phyloP scores from a whole-genome alignment of 768 basidiomycete genomes.

The Pleurotus platypus region DNA sequence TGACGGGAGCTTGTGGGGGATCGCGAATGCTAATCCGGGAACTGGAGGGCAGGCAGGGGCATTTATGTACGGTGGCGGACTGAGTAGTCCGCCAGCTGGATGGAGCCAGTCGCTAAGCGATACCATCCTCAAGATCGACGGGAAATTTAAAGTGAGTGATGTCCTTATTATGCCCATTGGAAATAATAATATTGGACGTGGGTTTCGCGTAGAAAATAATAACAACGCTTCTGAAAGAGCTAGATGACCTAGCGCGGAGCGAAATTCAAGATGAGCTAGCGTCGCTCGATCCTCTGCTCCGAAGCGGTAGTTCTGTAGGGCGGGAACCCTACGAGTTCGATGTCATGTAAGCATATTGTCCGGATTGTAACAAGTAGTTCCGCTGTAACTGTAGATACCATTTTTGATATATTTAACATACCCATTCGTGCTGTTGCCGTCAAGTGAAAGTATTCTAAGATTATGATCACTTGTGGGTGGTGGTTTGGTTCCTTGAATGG shows the following conservation, averaged over 20 bases:
- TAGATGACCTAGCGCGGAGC: conserved; percentile 77
- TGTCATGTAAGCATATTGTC: conserved; percentile 15
- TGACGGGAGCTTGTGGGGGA: conserved; percentile 65
- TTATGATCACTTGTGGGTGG: no score
- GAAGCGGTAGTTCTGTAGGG: conserved; percentile 40
- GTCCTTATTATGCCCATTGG: neutral
- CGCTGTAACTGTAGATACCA: no score
- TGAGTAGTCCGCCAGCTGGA: conserved; percentile 43
- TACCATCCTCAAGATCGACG: conserved; percentile 75
- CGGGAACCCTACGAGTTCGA: conserved; percentile 30
- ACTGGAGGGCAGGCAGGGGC: conserved; percentile 19
- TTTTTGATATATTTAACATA: no score
- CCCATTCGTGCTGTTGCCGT: no score
- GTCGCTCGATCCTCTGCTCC: conserved; percentile 73
- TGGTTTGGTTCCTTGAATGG: no score
- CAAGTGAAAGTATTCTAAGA: no score
- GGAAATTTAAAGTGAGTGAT: conserved; percentile 71
- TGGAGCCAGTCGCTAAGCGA: conserved; percentile 70
- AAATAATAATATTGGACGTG: neutral
- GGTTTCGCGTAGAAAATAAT: conserved; percentile 68
- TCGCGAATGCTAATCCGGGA: conserved; percentile 47
- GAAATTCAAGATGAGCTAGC: conserved; percentile 81
- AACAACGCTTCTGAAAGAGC: conserved; percentile 73
- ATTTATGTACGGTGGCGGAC: conserved; percentile 23
- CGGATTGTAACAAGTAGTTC: no score